Evolutionary conservation across 495 filamentous ascomycete species (phyloP), one percentile per base, ranked within the genome.

Genomic region (Hyaloscypha variabilis): DNA sequence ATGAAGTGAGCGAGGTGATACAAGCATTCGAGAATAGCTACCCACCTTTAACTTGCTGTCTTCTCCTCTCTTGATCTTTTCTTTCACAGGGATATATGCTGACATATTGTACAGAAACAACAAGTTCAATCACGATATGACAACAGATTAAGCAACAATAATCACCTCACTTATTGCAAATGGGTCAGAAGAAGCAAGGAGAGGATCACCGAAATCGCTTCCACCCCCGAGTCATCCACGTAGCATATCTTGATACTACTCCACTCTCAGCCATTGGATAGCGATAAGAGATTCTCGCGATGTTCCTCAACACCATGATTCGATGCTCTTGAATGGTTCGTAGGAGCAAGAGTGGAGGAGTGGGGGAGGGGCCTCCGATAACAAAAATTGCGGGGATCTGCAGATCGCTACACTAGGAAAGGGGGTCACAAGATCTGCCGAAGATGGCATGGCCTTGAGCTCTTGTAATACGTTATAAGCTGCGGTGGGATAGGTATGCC

Each of bases 21-120:
- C 6, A 58, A 14, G 6, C 14, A 34, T 24, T 51, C 51, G n/a
- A 23, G 51, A 54, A 31, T 21, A 24, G 30, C 13, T 34, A 36
- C 24, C 30, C 31, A 62, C 64, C 31, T 62, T 58, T 52, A 67
- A 58, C 28, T 62, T 67, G 4, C 29, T 62, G 24, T 67, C 58
- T 13, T 57, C 58, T 8, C n/a, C 52, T 19, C 64, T 58, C 19
- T 31, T 31, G 29, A 67, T 67, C 51, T 51, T 67, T 49, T 56
- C 29, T 34, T 49, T 67, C 23, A 36, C 60, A n/a, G 57, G 56
- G n/a, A 60, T 53, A 21, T 36, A 54, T 46, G 23, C 26, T 8
- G 62, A 58, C 62, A 64, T 64, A 24, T 58, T 58, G 39, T 24
- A 54, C 51, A 25, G 1, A 54, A 46, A 46, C 14, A 13, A 23